Evolutionary conservation across 2,329 filamentous ascomycete genomes (phyloP).

Genomic region (Magnaporthales sp.): DNA sequence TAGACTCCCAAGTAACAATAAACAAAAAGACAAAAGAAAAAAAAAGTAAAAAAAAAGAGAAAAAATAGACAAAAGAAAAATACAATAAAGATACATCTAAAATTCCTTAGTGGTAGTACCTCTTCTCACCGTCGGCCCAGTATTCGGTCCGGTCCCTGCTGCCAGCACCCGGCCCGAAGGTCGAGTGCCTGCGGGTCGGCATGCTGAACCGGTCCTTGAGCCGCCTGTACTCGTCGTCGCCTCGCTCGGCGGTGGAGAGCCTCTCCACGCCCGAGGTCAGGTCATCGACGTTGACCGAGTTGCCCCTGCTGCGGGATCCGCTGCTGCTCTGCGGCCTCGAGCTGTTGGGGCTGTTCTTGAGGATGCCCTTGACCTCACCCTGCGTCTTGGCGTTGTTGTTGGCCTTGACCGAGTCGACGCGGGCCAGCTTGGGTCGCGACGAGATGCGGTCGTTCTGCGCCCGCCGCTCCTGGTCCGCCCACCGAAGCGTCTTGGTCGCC

Average conservation of each 20-base stretch:
- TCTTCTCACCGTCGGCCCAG: slow-evolving; percentile 8
- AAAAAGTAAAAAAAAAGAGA: neutral
- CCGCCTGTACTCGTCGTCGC: slow-evolving; percentile 12
- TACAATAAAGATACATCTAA: neutral
- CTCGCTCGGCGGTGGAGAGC: slow-evolving; percentile 8
- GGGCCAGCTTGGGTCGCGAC: slow-evolving; percentile 15
- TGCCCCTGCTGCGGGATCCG: slow-evolving; percentile 5
- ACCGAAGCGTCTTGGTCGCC: slow-evolving; percentile 18
- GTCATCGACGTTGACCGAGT: slow-evolving; percentile 1
- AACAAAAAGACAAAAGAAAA: neutral
- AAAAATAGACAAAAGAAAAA: neutral
- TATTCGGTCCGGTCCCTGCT: slow-evolving; percentile 15
- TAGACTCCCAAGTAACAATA: neutral
- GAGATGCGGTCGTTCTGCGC: slow-evolving; percentile 22
- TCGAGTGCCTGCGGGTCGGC: slow-evolving; percentile 11
- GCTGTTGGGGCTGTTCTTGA: slow-evolving; percentile 16
- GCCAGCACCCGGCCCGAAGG: slow-evolving; percentile 8
- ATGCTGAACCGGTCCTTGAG: slow-evolving; percentile 15
- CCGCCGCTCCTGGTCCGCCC: slow-evolving; percentile 19
- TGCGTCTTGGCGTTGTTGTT: slow-evolving; percentile 7
- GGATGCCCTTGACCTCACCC: slow-evolving; percentile 19
- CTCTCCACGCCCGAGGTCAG: neutral
- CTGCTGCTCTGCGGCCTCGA: slow-evolving; percentile 1
- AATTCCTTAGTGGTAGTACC: neutral
- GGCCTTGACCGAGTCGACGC: slow-evolving; percentile 7